Evolutionary conservation across 345 rosid genomes (phyloP), one percentile per base, ranked within the genome.

Genomic region (Euphorbia peplus): DNA sequence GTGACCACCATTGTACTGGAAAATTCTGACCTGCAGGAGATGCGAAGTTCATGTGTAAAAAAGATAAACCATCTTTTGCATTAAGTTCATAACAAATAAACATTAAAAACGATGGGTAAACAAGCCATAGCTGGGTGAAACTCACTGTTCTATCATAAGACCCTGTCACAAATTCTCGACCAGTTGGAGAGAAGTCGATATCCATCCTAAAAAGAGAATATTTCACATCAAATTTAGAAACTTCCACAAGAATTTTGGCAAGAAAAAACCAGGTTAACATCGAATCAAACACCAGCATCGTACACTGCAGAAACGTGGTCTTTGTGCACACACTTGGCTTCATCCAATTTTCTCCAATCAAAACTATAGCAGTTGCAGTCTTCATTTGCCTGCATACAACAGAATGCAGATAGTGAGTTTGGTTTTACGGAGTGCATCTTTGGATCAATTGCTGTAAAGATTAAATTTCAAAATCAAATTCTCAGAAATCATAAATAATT

Each of bases 281-380:
- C 18, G 56, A 18, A 42, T 32, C 15, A 59, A 18, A 42, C 44
- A 50, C 7, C 70, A 29, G 41, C 37, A 57, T 75, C 93, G 82
- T 87, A 95, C 98, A 95, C 99, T 63, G 99, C 92, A 83, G 99
- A 92, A 75, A 92, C 99, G 78, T 95, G 99, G 80, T 88, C 98
- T 83, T 85, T 85, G 81, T 95, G 99, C 51, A 95, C 99, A 70
- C 90, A 88, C 80, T 87, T 88, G 63, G 97, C 93, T 75, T 90
- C 98, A 1, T 83, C 85, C 80, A 90, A 65, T 78, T 92, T 95
- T 78, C 99, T 85, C 68, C 87, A 80, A 71, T 95, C 97, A 75
- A 83, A 95, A 67, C 98, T 92, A 75, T 95, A 92, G 80, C 98
- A 92, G 70, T 76, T 90, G 76, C 88, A 86, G 80, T 95, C 99